Conservation (phyloP, 2,329 filamentous ascomycete genomes). For the Cadophora sp. region DNA sequence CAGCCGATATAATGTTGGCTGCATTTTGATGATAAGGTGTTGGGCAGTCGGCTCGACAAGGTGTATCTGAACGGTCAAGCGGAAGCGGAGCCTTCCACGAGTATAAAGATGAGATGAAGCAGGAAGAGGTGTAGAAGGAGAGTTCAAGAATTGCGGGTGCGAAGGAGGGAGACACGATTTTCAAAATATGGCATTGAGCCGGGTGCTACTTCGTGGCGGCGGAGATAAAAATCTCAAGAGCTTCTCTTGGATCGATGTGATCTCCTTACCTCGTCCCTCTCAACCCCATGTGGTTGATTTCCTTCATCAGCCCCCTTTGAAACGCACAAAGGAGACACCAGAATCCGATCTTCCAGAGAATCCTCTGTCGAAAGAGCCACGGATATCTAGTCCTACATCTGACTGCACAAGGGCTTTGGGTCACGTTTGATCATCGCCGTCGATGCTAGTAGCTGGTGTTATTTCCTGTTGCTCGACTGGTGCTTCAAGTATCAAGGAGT, state of each 20-base stretch:
- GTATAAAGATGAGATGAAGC: not conserved
- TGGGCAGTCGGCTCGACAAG: not conserved
- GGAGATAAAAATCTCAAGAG: not conserved
- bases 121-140: not conserved
- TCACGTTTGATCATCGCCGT: too few species aligned
- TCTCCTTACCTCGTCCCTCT: slow-evolving; percentile 12
- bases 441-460: too few species aligned
- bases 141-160: not conserved
- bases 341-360: too few species aligned
- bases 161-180: not conserved
- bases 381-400: too few species aligned
- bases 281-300: too few species aligned
- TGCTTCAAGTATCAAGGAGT: too few species aligned
- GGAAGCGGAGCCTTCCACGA: not conserved
- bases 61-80: not conserved
- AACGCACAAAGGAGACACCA: too few species aligned
- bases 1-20: not conserved
- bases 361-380: too few species aligned
- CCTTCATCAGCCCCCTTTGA: too few species aligned
- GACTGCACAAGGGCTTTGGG: too few species aligned
- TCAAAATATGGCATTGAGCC: not conserved
- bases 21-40: not conserved
- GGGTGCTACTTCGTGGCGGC: not conserved
- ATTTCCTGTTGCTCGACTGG: too few species aligned
- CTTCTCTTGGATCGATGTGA: not conserved